phyloP scores from a whole-genome alignment of 2,329 filamentous ascomycete species.

The Trichoderma atrobrunneum region DNA sequence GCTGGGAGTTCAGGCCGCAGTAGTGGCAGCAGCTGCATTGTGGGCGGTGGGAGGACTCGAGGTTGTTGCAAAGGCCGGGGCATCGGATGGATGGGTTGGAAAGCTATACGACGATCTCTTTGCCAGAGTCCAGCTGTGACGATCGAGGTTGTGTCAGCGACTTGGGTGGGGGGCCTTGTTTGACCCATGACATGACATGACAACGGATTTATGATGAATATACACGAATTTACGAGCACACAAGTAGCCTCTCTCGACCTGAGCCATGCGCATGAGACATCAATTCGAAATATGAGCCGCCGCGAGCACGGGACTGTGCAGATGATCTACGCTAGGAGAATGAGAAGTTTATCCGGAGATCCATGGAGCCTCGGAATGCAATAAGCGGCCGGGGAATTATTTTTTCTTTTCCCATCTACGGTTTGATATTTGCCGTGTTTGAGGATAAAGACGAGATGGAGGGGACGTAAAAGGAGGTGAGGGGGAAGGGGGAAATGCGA shows the following conservation, averaged over 20 bases:
- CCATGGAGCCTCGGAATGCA: neutral
- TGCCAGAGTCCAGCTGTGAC: slow-evolving; percentile 32
- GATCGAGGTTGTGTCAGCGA: neutral
- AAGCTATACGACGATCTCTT: slow-evolving; percentile 72
- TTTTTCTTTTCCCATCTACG: neutral
- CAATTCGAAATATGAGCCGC: neutral
- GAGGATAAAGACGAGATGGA: neutral
- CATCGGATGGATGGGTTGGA: slow-evolving; percentile 73
- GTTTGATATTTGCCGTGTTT: neutral
- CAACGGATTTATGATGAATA: neutral
- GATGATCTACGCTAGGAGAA: neutral
- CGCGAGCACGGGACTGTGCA: neutral
- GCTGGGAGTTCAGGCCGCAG: slow-evolving; percentile 67
- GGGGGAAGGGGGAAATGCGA: neutral
- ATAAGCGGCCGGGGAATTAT: neutral
- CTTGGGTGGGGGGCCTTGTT: neutral
- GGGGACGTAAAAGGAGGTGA: neutral
- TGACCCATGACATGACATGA: neutral
- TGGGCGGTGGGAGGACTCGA: slow-evolving; percentile 83
- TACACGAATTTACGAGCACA: slow-evolving; percentile 9
- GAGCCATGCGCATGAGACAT: neutral
- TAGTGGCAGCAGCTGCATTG: slow-evolving; percentile 55
- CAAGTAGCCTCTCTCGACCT: neutral
- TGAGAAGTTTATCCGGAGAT: neutral
- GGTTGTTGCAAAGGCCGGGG: slow-evolving; percentile 69